phyloP scores from a whole-genome alignment of 805 yeast species.

The Saccharomycopsis sp. region DNA sequence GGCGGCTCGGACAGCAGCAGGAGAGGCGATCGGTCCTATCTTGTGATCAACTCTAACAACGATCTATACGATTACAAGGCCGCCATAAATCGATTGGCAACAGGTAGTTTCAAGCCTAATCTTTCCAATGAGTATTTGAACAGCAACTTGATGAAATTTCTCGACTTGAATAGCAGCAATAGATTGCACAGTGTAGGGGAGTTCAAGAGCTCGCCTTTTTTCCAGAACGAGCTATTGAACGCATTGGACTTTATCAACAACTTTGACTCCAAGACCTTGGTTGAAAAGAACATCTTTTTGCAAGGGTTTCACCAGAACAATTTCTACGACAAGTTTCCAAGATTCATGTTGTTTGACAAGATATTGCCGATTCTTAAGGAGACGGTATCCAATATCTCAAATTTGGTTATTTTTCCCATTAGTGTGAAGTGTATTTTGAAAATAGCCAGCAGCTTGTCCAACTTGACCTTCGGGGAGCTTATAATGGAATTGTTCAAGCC shows the following conservation, averaged over 20 bases:
- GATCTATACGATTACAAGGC: conserved; percentile 56
- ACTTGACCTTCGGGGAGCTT: conserved; percentile 70
- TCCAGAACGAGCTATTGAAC: conserved; percentile 76
- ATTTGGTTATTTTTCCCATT: conserved; percentile 34
- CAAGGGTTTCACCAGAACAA: conserved; percentile 46
- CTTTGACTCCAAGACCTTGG: conserved; percentile 61
- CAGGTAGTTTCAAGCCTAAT: conserved; percentile 34
- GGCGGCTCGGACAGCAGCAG: conserved; percentile 2
- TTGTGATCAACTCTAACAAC: conserved; percentile 42
- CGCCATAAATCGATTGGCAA: conserved; percentile 43
- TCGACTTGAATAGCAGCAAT: conserved; percentile 51
- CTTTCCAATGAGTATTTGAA: conserved; percentile 49
- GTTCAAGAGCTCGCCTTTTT: conserved; percentile 64
- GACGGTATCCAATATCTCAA: conserved; percentile 23
- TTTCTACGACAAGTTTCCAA: conserved; percentile 53
- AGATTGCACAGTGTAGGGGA: conserved; percentile 51
- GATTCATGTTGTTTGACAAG: conserved; percentile 52
- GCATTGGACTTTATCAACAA: conserved; percentile 79
- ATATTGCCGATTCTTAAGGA: conserved; percentile 64
- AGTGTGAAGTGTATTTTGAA: conserved; percentile 50
- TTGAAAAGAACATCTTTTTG: conserved; percentile 64
- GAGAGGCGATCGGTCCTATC: conserved; percentile 34
- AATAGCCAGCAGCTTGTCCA: conserved; percentile 63
- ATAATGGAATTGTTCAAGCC: conserved; percentile 32
- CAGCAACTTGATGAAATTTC: conserved; percentile 43